Conservation (phyloP, 768 basidiomycete genomes). For the Calocera viscosa region DNA sequence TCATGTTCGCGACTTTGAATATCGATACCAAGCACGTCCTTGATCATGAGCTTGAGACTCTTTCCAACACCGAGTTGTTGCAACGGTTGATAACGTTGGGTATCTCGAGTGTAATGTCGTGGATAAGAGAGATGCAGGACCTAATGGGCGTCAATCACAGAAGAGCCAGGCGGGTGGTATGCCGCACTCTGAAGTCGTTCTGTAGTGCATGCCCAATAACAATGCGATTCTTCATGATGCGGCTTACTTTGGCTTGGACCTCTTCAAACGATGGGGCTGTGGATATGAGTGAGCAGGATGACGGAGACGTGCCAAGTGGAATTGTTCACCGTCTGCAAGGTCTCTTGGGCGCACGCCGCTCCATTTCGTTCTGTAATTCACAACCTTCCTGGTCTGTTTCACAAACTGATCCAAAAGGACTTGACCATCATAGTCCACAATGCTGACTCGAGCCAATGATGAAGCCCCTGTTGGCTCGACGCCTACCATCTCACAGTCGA, state of each 20-base stretch:
- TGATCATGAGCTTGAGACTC: constrained; percentile 59
- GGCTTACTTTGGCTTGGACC: constrained; percentile 66
- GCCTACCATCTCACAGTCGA: constrained; percentile 98
- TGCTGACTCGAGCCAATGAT: constrained; percentile 71
- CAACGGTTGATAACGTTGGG: constrained; percentile 34
- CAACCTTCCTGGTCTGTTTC: constrained; percentile 69
- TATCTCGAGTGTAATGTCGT: constrained; percentile 50
- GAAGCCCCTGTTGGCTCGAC: constrained; percentile 70
- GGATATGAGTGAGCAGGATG: not conserved
- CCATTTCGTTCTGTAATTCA: constrained; percentile 84
- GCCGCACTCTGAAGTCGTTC: constrained; percentile 72
- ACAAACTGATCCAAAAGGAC: constrained; percentile 77
- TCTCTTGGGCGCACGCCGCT: constrained; percentile 72
- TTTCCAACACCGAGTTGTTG: constrained; percentile 21
- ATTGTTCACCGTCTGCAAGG: constrained; percentile 35
- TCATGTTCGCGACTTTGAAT: constrained; percentile 87
- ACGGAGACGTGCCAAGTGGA: not conserved
- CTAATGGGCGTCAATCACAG: constrained; percentile 25
- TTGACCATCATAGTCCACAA: constrained; percentile 80
- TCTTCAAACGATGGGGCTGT: constrained; percentile 66
- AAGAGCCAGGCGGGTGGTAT: not conserved
- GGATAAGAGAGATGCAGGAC: constrained; percentile 63
- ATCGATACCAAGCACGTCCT: constrained; percentile 59
- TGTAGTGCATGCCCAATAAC: constrained; percentile 83
- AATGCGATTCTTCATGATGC: constrained; percentile 63